Conservation (phyloP, 306 rosid genomes). For the Pyrus pyrifolia region DNA sequence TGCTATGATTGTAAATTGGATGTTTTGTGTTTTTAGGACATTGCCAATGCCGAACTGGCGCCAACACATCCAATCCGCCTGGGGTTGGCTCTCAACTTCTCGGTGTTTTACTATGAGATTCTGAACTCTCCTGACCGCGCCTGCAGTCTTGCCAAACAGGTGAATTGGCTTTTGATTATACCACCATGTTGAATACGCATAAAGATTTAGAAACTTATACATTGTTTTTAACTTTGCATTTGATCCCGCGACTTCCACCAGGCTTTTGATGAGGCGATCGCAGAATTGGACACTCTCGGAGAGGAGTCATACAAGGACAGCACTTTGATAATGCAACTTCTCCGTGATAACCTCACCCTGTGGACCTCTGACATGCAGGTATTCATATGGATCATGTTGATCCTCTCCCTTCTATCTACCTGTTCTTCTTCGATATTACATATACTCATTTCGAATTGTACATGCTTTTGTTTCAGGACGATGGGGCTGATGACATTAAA, state of each 20-base stretch:
- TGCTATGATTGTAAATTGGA: neutral
- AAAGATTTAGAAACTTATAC: neutral
- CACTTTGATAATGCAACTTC: conserved; percentile 99
- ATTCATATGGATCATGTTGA: neutral
- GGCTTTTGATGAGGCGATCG: conserved; percentile 99
- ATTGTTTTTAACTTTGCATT: neutral
- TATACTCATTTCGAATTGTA: neutral
- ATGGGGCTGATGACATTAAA: conserved; percentile 93
- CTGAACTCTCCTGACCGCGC: conserved; percentile 99
- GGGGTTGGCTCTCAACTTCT: conserved; percentile 93
- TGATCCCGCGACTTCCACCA: conserved; percentile 2
- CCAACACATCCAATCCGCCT: conserved; percentile 98
- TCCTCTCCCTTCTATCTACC: neutral
- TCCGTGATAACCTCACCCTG: conserved; percentile 96
- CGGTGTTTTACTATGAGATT: conserved; percentile 93
- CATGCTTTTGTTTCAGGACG: conserved; percentile 51
- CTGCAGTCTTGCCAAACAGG: conserved; percentile 98
- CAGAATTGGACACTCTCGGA: conserved; percentile 93
- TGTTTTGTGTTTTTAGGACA: conserved; percentile 49
- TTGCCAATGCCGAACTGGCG: conserved; percentile 79
- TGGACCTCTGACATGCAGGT: conserved; percentile 99
- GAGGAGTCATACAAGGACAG: conserved; percentile 99
- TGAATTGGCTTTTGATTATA: conserved; percentile 2
- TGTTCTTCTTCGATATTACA: neutral
- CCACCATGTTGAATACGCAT: neutral